These are phyloP conservation scores for Sophora flavescens DNA, from an alignment of 306 rosid species.

Conservation along the genomic window DNA sequence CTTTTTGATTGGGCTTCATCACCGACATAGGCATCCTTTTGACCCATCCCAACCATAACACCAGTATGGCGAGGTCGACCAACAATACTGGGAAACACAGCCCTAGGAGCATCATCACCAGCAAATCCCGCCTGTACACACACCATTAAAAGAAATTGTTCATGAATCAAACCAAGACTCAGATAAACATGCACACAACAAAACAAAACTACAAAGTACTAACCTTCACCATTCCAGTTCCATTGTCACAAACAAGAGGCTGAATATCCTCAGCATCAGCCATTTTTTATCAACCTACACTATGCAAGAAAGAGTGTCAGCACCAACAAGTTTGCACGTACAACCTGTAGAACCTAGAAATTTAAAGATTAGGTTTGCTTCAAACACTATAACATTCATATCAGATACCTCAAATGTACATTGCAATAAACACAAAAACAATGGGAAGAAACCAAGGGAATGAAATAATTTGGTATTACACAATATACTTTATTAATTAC, in stretches of 20 bases:
- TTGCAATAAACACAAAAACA: slow-evolving; percentile 1
- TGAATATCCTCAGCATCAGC: slow-evolving; percentile 96
- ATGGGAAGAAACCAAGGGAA: neutral
- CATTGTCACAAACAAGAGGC: slow-evolving; percentile 98
- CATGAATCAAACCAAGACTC: neutral
- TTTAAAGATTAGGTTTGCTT: slow-evolving; percentile 15
- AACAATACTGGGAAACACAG: slow-evolving; percentile 96
- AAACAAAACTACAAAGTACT: slow-evolving; percentile 27
- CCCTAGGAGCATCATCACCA: slow-evolving; percentile 99
- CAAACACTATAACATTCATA: neutral
- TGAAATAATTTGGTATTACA: neutral
- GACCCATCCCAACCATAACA: slow-evolving; percentile 99
- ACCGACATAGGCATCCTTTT: slow-evolving; percentile 98
- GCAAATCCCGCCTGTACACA: slow-evolving; percentile 90
- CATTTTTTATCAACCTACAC: slow-evolving; percentile 67
- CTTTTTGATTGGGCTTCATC: slow-evolving; percentile 98
- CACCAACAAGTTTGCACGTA: neutral
- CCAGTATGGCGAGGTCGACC: slow-evolving; percentile 98
- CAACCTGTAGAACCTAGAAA: neutral
- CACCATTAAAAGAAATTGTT: neutral
- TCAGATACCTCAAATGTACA: slow-evolving; percentile 1
- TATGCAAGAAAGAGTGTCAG: slow-evolving; percentile 1
- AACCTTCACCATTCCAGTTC: slow-evolving; percentile 99
- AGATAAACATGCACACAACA: neutral
- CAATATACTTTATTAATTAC: neutral